These are phyloP conservation scores for Cryomyces minteri DNA, from an alignment of 495 filamentous ascomycete species.

Conservation along the genomic window DNA sequence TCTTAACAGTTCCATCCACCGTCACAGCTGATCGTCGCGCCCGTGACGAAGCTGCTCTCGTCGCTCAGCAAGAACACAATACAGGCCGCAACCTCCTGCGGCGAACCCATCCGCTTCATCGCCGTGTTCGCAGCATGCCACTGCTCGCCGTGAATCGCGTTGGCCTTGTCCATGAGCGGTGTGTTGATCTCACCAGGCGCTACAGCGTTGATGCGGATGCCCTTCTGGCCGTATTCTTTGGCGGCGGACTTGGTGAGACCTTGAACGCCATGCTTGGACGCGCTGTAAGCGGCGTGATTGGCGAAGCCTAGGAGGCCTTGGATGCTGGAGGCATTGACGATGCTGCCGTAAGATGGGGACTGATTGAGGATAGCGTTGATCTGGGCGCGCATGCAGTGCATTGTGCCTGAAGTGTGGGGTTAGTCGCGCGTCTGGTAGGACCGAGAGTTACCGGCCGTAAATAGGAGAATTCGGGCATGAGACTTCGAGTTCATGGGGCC, in stretches of 20 bases:
- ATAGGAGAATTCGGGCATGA: not conserved
- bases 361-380: too few species aligned
- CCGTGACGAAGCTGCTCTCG: constrained; percentile 13
- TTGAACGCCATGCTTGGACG: constrained; percentile 33
- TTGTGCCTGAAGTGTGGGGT: constrained; percentile 1
- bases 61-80: constrained; percentile 15
- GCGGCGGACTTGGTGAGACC: constrained; percentile 41
- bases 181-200: constrained; percentile 11
- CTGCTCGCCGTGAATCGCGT: constrained; percentile 1
- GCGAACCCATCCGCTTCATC: constrained; percentile 6
- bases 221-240: constrained; percentile 31
- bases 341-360: too few species aligned
- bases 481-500: too few species aligned
- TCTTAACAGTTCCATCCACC: constrained; percentile 16
- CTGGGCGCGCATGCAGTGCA: too few species aligned
- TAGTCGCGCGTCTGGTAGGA: constrained; percentile 1
- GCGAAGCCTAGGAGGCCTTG: constrained; percentile 32
- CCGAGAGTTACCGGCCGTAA: constrained; percentile 7
- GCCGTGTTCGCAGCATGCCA: constrained; percentile 4
- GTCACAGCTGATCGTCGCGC: constrained; percentile 9
- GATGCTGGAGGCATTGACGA: constrained; percentile 40
- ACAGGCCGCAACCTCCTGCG: constrained; percentile 11
- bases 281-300: constrained; percentile 31
- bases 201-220: constrained; percentile 38
- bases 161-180: constrained; percentile 7